Percentiles rank a stretch among this genome's conserved stretches.
Conservation (phyloP, 2,329 filamentous ascomycete genomes). For the Colletotrichum eremochloae region DNA sequence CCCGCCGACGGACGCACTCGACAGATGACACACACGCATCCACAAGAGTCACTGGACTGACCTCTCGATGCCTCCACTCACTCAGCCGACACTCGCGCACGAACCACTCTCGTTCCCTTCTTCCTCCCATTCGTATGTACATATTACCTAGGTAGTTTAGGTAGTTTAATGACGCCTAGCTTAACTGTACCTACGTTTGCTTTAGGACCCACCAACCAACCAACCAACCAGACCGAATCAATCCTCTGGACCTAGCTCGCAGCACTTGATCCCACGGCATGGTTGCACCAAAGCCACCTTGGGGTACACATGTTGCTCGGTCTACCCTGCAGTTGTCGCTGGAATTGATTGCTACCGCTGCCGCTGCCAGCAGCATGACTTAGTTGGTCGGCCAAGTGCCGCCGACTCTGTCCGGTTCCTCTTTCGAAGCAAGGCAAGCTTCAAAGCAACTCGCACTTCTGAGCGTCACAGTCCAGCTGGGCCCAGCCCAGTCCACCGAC, state of each 20-base stretch:
- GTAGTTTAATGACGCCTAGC: no score
- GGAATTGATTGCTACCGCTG: neutral
- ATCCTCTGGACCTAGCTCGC: neutral
- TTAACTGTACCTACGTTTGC: neutral
- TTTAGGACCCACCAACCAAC: neutral
- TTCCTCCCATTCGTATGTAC: neutral
- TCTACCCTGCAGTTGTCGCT: neutral
- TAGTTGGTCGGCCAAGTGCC: conserved; percentile 18
- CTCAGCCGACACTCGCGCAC: neutral
- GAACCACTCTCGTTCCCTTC: neutral
- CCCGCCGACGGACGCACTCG: neutral
- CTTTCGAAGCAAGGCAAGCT: neutral
- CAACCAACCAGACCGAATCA: neutral
- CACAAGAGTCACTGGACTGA: neutral
- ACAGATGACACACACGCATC: neutral
- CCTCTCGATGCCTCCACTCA: conserved; percentile 7
- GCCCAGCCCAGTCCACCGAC: neutral
- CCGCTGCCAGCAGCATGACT: neutral
- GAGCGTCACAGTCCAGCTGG: conserved; percentile 4
- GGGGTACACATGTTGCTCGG: neutral
- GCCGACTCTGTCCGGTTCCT: conserved; percentile 13
- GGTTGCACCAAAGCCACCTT: neutral
- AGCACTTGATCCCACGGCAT: neutral
- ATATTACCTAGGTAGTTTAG: neutral
- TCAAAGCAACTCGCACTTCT: conserved; percentile 9